A percentile compares a stretch with the other conserved stretches of the same genome.
phyloP scores from a whole-genome alignment of 768 basidiomycete species.

The Phylloporus sp. region DNA sequence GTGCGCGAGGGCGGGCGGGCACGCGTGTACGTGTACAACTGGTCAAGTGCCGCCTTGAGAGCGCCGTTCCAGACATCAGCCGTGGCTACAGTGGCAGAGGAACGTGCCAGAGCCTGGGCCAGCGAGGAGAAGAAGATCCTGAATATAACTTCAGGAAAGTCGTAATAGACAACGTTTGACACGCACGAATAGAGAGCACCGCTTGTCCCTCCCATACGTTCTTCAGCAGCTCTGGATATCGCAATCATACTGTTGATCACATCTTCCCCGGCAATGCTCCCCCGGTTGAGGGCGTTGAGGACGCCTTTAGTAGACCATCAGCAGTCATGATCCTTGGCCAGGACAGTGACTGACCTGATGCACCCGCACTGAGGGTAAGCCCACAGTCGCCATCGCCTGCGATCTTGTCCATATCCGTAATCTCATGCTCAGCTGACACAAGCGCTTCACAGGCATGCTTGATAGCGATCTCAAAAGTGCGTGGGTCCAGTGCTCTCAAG shows the following conservation, averaged over 20 bases:
- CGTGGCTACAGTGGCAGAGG: slow-evolving; percentile 31
- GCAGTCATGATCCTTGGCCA: not conserved
- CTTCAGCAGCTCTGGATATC: slow-evolving; percentile 73
- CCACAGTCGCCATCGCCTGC: slow-evolving; percentile 89
- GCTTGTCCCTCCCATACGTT: slow-evolving; percentile 87
- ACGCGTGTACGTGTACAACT: slow-evolving; percentile 79
- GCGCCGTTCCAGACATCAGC: slow-evolving; percentile 58
- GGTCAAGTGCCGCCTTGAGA: slow-evolving; percentile 51
- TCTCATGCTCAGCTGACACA: slow-evolving; percentile 78
- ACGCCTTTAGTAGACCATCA: slow-evolving; percentile 43
- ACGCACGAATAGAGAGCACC: slow-evolving; percentile 89
- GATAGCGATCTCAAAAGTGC: slow-evolving; percentile 53
- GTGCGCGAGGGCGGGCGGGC: slow-evolving; percentile 89
- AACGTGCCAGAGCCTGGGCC: slow-evolving; percentile 61
- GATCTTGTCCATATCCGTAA: slow-evolving; percentile 87
- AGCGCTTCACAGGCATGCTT: slow-evolving; percentile 61
- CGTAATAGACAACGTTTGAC: not conserved
- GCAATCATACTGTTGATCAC: slow-evolving; percentile 61
- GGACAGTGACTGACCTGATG: slow-evolving; percentile 46
- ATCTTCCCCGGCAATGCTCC: slow-evolving; percentile 57
- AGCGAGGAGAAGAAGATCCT: slow-evolving; percentile 92
- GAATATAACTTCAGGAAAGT: not conserved
- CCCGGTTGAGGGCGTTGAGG: slow-evolving; percentile 51
- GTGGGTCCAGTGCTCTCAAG: slow-evolving; percentile 41
- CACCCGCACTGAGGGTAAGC: slow-evolving; percentile 68